phyloP scores from a whole-genome alignment of 768 basidiomycete species.

The Trametes villosa region DNA sequence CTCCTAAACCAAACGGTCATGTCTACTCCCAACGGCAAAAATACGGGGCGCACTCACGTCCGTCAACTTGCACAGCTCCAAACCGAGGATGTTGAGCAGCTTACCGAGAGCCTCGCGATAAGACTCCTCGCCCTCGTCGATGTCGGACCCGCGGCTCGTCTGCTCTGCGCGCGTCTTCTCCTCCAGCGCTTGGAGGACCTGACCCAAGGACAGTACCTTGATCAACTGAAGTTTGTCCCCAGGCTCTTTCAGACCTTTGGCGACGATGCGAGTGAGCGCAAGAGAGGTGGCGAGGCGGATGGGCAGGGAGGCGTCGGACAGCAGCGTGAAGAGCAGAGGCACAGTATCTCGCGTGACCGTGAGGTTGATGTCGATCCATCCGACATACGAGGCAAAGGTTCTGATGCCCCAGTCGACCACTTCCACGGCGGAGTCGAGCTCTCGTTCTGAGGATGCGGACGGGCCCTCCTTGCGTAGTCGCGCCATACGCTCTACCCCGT shows the following conservation, averaged over 20 bases:
- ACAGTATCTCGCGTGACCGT: slow-evolving; percentile 92
- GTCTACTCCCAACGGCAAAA: background rate
- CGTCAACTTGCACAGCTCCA: slow-evolving; percentile 81
- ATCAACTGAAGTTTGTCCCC: slow-evolving; percentile 88
- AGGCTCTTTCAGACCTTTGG: slow-evolving; percentile 92
- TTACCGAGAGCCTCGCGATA: slow-evolving; percentile 90
- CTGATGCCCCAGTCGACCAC: slow-evolving; percentile 91
- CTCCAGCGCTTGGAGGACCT: slow-evolving; percentile 83
- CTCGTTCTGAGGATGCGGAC: slow-evolving; percentile 48
- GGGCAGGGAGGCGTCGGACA: slow-evolving; percentile 75
- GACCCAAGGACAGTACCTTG: slow-evolving; percentile 84
- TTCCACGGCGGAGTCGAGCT: slow-evolving; percentile 66
- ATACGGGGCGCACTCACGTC: slow-evolving; percentile 56
- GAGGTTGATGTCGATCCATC: slow-evolving; percentile 97
- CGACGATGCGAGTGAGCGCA: slow-evolving; percentile 82
- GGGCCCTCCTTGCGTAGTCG: slow-evolving; percentile 52
- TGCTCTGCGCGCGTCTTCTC: slow-evolving; percentile 72
- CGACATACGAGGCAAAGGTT: slow-evolving; percentile 92
- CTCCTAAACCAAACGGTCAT: slow-evolving; percentile 48
- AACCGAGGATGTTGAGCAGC: slow-evolving; percentile 78
- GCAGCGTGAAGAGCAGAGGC: slow-evolving; percentile 79
- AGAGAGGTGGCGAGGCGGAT: slow-evolving; percentile 84
- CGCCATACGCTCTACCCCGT: slow-evolving; percentile 64
- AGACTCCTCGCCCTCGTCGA: slow-evolving; percentile 87
- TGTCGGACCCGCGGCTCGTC: slow-evolving; percentile 63